These are phyloP conservation scores for Podaxis sp. DNA, from an alignment of 768 basidiomycete genomes.

Conservation along the genomic window DNA sequence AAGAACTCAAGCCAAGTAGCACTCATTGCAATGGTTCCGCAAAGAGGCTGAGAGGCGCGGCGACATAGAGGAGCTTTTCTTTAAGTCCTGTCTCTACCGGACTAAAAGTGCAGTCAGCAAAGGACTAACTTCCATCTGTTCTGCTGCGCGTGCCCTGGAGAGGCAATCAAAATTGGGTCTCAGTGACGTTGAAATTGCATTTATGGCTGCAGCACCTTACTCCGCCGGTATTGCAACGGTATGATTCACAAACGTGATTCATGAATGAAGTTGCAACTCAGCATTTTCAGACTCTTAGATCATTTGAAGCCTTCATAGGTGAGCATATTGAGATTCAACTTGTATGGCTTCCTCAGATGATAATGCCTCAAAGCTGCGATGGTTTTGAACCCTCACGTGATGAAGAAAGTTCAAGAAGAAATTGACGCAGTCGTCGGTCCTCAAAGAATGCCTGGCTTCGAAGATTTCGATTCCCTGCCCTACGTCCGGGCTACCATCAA, in stretches of 20 bases:
- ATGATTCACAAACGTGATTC: background rate
- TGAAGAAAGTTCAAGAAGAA: slow-evolving; percentile 34
- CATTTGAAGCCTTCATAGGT: slow-evolving; percentile 19
- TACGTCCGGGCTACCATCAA: slow-evolving; percentile 27
- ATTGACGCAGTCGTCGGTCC: slow-evolving; percentile 32
- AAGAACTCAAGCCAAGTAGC: slow-evolving; percentile 14
- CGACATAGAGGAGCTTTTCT: slow-evolving; percentile 23
- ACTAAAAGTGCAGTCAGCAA: slow-evolving; percentile 18
- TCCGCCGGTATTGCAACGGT: slow-evolving; percentile 31
- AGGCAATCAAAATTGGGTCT: slow-evolving; percentile 40
- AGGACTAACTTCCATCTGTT: slow-evolving; percentile 26
- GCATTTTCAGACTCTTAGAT: slow-evolving; percentile 17
- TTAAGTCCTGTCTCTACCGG: slow-evolving; percentile 22
- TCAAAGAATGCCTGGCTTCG: slow-evolving; percentile 31
- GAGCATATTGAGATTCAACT: background rate
- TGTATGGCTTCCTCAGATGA: background rate
- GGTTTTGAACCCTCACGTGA: slow-evolving; percentile 29
- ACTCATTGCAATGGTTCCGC: slow-evolving; percentile 30
- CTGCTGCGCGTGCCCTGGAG: slow-evolving; percentile 37
- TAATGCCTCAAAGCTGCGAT: slow-evolving; percentile 27
- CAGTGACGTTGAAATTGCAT: slow-evolving; percentile 41
- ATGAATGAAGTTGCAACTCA: background rate
- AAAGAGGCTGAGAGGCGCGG: slow-evolving; percentile 23
- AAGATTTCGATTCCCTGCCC: slow-evolving; percentile 27
- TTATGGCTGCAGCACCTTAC: slow-evolving; percentile 29